Percentiles rank a stretch among this genome's conserved stretches.
Evolutionary conservation across 306 rosid genomes (phyloP).

Genomic region (Quercus suber): DNA sequence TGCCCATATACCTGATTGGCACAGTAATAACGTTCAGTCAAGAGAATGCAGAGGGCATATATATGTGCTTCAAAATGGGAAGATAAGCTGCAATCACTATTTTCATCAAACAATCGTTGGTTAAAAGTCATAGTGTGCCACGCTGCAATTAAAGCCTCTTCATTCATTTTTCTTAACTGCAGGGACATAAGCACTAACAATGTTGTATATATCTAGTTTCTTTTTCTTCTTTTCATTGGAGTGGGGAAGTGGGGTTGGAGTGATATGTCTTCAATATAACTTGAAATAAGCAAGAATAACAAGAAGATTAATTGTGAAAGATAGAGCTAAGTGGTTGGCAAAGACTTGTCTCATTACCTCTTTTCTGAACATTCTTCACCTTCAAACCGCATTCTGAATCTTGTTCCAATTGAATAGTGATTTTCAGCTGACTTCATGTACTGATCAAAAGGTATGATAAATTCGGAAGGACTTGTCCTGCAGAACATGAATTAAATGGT

Average conservation of each 20-base stretch:
- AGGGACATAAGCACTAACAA: background rate
- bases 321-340: background rate
- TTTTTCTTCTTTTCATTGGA: background rate
- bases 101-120: background rate
- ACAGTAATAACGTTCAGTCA: background rate
- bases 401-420: constrained; percentile 45
- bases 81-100: background rate
- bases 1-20: constrained; percentile 47
- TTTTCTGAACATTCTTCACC: constrained; percentile 40
- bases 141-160: background rate
- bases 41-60: background rate
- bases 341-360: constrained; percentile 45
- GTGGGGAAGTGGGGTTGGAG: background rate
- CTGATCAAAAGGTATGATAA: constrained; percentile 40
- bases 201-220: background rate
- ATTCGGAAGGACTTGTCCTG: constrained; percentile 59
- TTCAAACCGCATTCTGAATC: constrained; percentile 35
- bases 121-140: background rate
- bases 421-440: constrained; percentile 36
- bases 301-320: background rate
- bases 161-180: background rate
- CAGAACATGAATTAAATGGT: constrained; percentile 24
- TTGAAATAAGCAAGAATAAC: background rate
- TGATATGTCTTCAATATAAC: background rate
- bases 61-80: background rate